Evolutionary conservation across 257 asterid species (phyloP).

Genomic region (Craterostigma plantagineum): DNA sequence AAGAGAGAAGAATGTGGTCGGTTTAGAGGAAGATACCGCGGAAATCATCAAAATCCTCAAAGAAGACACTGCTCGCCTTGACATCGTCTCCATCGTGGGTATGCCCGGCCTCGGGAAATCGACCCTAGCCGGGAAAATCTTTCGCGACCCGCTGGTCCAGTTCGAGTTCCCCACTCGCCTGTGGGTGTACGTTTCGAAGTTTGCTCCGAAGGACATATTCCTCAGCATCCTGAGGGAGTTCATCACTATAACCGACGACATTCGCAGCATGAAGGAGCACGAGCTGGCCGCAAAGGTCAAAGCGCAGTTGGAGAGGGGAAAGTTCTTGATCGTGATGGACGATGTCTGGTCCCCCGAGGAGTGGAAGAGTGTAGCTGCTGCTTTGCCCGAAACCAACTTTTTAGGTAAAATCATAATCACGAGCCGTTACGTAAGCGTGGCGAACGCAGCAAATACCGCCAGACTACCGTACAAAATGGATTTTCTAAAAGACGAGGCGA

Average conservation of each 20-base stretch:
- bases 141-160: too few species aligned
- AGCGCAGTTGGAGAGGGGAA: neutral
- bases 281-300: neutral
- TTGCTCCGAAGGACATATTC: neutral
- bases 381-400: neutral
- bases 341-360: conserved; percentile 1
- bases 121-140: too few species aligned
- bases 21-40: too few species aligned
- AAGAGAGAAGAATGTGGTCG: too few species aligned
- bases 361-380: neutral
- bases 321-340: conserved; percentile 1
- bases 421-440: neutral
- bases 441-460: neutral
- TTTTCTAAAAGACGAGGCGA: conserved; percentile 14
- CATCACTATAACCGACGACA: neutral
- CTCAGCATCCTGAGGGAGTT: conserved; percentile 2
- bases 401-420: conserved; percentile 3
- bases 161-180: too few species aligned
- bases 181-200: too few species aligned
- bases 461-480: conserved; percentile 14
- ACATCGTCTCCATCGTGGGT: too few species aligned
- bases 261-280: neutral
- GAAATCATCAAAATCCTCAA: too few species aligned
- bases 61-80: too few species aligned
- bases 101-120: too few species aligned